Evolutionary conservation across 1,284 basidiomycete species (phyloP).

Genomic region (Puccinia horiana): DNA sequence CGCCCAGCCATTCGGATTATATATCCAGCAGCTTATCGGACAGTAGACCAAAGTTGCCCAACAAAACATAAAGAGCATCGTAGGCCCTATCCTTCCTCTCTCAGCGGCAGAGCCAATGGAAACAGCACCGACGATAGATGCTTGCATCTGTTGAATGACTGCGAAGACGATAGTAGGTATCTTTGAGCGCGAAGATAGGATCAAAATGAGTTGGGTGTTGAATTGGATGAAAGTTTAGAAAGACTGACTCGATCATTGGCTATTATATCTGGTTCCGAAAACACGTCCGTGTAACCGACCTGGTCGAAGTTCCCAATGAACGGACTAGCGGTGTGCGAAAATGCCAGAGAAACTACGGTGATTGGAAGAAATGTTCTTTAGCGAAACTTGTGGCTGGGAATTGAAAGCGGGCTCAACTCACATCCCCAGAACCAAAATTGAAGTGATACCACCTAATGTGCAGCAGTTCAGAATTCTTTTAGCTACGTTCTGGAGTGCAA

Average conservation of each 20-base stretch:
- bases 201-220: background rate
- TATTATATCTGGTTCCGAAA: conserved; percentile 73
- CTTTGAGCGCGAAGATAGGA: conserved; percentile 1
- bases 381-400: background rate
- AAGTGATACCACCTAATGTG: conserved; percentile 70
- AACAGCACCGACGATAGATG: conserved; percentile 63
- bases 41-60: conserved; percentile 82
- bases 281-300: conserved; percentile 67
- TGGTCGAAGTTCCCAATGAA: conserved; percentile 74
- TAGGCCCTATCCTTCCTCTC: conserved; percentile 79
- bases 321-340: conserved; percentile 64
- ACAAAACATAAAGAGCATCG: conserved; percentile 80
- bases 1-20: conserved; percentile 87
- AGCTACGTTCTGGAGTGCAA: conserved; percentile 22
- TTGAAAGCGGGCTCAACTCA: background rate
- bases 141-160: conserved; percentile 57
- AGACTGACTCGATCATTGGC: conserved; percentile 62
- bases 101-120: conserved; percentile 73
- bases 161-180: conserved; percentile 41
- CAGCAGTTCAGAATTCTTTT: conserved; percentile 65
- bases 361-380: background rate
- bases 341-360: conserved; percentile 57
- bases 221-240: background rate
- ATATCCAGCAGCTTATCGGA: conserved; percentile 86
- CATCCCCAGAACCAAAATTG: conserved; percentile 64